These are phyloP conservation scores for Pythium scleroteichum DNA, from an alignment of 352 stramenopile species.

Conservation along the genomic window DNA sequence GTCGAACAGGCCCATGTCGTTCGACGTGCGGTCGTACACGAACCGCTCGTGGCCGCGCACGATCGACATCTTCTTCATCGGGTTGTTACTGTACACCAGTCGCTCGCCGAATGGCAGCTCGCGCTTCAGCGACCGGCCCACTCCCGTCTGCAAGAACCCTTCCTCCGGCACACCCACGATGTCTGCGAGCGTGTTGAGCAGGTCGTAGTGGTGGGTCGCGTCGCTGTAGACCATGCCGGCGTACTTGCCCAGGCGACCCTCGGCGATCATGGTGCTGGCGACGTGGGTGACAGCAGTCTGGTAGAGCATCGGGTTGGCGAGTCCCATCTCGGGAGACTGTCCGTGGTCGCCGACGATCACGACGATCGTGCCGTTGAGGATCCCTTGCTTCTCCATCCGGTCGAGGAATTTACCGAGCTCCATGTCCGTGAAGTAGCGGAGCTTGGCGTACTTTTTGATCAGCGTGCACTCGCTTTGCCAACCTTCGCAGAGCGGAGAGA, in stretches of 20 bases:
- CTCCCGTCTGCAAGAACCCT: constrained; percentile 26
- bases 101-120: constrained; percentile 33
- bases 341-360: constrained; percentile 58
- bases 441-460: constrained; percentile 42
- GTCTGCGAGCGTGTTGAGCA: constrained; percentile 28
- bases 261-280: constrained; percentile 19
- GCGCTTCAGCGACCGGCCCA: constrained; percentile 43
- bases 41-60: constrained; percentile 40
- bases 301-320: constrained; percentile 16
- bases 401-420: constrained; percentile 55
- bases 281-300: constrained; percentile 36
- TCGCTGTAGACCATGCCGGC: constrained; percentile 19
- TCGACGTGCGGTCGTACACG: constrained; percentile 43
- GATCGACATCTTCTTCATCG: constrained; percentile 40
- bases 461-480: constrained; percentile 30
- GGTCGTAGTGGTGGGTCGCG: constrained; percentile 25
- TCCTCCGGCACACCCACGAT: constrained; percentile 23
- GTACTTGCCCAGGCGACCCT: constrained; percentile 20
- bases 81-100: constrained; percentile 61
- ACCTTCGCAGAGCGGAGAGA: constrained; percentile 37
- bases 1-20: constrained; percentile 40
- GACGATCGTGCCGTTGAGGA: constrained; percentile 58
- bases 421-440: constrained; percentile 55
- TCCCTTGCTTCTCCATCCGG: constrained; percentile 36
- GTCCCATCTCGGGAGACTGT: constrained; percentile 39